phyloP scores from a whole-genome alignment of 129 eudicot species.

The Tanacetum coccineum region DNA sequence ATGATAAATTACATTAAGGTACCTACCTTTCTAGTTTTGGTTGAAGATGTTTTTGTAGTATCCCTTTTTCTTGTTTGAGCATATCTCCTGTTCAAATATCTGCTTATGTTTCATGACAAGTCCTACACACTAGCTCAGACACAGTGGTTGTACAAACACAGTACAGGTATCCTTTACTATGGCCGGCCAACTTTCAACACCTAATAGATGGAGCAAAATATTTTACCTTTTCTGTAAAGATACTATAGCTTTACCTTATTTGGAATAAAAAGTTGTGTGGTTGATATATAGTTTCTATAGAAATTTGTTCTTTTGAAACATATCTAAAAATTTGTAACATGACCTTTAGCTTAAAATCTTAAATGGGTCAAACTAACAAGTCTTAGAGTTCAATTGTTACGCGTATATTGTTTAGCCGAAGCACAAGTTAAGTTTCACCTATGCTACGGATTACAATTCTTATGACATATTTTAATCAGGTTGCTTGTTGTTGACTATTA shows the following conservation, averaged over 20 bases:
- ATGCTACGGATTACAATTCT: no score
- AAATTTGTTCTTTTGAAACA: constrained; percentile 11
- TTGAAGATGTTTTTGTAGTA: constrained; percentile 20
- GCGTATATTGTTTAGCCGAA: background rate
- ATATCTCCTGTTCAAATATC: constrained; percentile 27
- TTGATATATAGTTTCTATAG: constrained; percentile 6
- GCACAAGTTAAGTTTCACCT: background rate
- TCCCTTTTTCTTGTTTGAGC: constrained; percentile 34
- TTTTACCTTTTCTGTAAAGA: constrained; percentile 27
- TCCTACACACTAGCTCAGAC: constrained; percentile 23
- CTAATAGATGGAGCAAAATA: constrained; percentile 19
- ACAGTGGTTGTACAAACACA: constrained; percentile 24
- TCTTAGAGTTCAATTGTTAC: background rate
- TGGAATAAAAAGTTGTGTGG: constrained; percentile 34
- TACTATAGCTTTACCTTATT: constrained; percentile 37
- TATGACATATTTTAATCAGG: no score
- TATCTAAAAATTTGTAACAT: constrained; percentile 16
- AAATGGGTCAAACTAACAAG: background rate
- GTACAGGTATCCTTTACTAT: constrained; percentile 30
- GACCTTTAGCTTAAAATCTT: background rate
- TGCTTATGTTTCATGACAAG: constrained; percentile 29
- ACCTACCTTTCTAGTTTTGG: constrained; percentile 25
- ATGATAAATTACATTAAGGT: constrained; percentile 3
- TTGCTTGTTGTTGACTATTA: no score
- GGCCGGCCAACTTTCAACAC: constrained; percentile 17